Percentiles rank a stretch among this genome's conserved stretches.
phyloP scores from a whole-genome alignment of 2,329 filamentous ascomycete species.

The Fusarium pseudonygamai region DNA sequence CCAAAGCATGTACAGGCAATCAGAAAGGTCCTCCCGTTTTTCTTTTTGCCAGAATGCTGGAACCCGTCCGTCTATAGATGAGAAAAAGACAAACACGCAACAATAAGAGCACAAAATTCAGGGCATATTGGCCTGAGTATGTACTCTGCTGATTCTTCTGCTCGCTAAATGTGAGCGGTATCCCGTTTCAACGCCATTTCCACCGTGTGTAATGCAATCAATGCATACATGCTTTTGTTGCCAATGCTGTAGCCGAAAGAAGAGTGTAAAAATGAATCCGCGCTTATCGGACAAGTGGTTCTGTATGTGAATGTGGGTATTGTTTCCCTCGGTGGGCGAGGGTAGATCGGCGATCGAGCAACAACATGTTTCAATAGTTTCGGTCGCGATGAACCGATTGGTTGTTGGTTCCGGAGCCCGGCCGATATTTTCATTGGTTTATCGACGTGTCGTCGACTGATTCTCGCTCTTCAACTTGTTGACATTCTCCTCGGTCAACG shows the following conservation, averaged over 20 bases:
- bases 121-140: not conserved
- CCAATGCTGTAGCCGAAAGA: constrained; percentile 14
- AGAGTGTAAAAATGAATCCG: constrained; percentile 5
- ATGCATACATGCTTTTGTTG: constrained; percentile 32
- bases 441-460: constrained; percentile 32
- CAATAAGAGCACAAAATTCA: not conserved
- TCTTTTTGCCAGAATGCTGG: constrained; percentile 15
- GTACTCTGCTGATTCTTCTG: constrained; percentile 1
- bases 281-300: not conserved
- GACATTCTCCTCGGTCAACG: constrained; percentile 64
- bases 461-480: constrained; percentile 56
- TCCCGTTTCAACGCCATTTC: constrained; percentile 33
- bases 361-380: constrained; percentile 6
- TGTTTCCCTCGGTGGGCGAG: not conserved
- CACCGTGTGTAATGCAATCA: constrained; percentile 24
- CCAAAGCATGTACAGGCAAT: constrained; percentile 4
- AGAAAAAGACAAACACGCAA: not conserved
- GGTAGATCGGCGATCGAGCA: constrained; percentile 15
- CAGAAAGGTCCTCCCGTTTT: not conserved
- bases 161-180: not conserved
- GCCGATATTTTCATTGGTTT: not conserved
- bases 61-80: constrained; percentile 35
- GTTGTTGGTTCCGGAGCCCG: not conserved
- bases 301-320: constrained; percentile 1
- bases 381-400: constrained; percentile 5